Percentiles rank a stretch among this genome's conserved stretches.
These are phyloP conservation scores for Astragalus membranaceus DNA, from an alignment of 306 rosid species.

Conservation along the genomic window DNA sequence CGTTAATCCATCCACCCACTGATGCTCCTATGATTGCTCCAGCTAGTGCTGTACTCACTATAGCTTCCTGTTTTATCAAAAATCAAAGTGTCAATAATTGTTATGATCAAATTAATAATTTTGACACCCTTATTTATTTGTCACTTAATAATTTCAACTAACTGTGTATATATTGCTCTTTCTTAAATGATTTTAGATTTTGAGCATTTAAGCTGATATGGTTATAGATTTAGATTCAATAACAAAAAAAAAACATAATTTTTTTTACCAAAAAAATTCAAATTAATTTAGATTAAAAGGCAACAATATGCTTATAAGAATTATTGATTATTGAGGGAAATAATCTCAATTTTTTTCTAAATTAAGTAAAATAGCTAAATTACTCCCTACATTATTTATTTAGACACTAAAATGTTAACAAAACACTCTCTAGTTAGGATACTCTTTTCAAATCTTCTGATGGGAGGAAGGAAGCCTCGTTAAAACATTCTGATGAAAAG, in stretches of 20 bases:
- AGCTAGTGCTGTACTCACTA: slow-evolving; percentile 59
- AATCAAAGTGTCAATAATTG: neutral
- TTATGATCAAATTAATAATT: neutral
- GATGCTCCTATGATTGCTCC: slow-evolving; percentile 71
- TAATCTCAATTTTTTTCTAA: neutral
- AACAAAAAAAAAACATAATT: neutral
- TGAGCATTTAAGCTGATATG: no score
- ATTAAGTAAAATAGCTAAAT: neutral
- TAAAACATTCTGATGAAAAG: no score
- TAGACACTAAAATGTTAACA: no score
- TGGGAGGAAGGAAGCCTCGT: no score
- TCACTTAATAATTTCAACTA: no score
- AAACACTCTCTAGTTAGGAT: no score
- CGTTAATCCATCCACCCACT: slow-evolving; percentile 59
- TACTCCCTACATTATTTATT: neutral
- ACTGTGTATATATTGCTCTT: no score
- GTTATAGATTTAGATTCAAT: no score
- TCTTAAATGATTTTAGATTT: no score
- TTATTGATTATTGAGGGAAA: neutral
- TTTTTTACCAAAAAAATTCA: neutral
- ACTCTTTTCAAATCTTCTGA: no score
- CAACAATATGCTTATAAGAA: neutral
- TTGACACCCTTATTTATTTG: no score
- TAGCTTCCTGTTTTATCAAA: slow-evolving; percentile 40
- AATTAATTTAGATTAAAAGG: no score